Evolutionary conservation across 2,329 filamentous ascomycete genomes (phyloP), one percentile per base, ranked within the genome.

Genomic region (Plenodomus tracheiphilus): DNA sequence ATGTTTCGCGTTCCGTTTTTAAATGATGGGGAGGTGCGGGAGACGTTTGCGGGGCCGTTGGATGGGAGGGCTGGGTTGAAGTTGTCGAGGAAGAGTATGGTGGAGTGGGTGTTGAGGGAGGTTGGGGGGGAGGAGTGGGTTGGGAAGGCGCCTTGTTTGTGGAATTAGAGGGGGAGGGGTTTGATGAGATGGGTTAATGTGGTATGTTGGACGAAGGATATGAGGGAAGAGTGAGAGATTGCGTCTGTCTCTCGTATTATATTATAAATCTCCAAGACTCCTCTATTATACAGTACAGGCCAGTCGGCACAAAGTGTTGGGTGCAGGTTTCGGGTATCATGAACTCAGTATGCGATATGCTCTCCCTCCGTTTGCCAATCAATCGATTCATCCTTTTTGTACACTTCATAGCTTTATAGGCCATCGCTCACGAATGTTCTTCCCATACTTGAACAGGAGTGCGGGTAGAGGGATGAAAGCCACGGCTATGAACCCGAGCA

Each of bases 401-500:
- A 9, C 16, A 20, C 20, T 48, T n/a, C n/a, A 52, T 21, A 69
- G 16, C 32, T 64, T 59, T 2, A 70, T 54, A 15, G 66, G 66
- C 34, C 43, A 67, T 51, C 35, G 68, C 46, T 66, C 64, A 21
- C 67, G 47, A 19, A 73, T 43, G 4, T 34, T 34, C 40, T 63
- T 66, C 0, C 71, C 71, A 49, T 70, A 73, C 43, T 54, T 59
- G 40, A 66, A 71, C 7, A 73, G 48, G 50, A 72, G 18, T 13
- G 63, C 57, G 2, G 71, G 70, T 4, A 69, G 46, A 2, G 71
- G 71, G 28, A 71, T 67, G 43, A 73, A 66, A 0, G 59, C 67
- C 1, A 73, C 39, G 2, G 66, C 66, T 16, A 73, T 37, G 22
- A 73, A 72, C 0, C 70, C 71, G 20, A 74, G 36, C 46, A 74